Percentiles rank a stretch among this genome's conserved stretches.
phyloP scores from a whole-genome alignment of 106 monocot species.

The Phalaenopsis equestris region DNA sequence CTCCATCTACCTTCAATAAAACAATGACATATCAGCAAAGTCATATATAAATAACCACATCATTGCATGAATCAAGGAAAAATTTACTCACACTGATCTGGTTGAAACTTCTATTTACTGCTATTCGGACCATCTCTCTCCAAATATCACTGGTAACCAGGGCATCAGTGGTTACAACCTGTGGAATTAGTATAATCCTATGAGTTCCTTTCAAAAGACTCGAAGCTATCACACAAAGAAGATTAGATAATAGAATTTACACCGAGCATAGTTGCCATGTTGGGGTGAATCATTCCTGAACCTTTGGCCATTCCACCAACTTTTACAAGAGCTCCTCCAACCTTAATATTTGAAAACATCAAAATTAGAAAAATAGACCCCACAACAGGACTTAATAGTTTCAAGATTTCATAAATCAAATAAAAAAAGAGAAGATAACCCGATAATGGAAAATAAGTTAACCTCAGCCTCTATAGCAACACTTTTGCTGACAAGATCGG shows the following conservation, averaged over 20 bases:
- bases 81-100: slow-evolving; percentile 77
- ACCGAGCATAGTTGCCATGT: slow-evolving; percentile 99
- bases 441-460: neutral
- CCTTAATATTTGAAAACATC: slow-evolving; percentile 22
- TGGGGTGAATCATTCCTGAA: slow-evolving; percentile 99
- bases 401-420: neutral
- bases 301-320: slow-evolving; percentile 99
- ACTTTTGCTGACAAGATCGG: slow-evolving; percentile 98
- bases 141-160: slow-evolving; percentile 49
- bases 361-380: slow-evolving; percentile 6
- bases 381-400: neutral
- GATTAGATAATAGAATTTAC: slow-evolving; percentile 30
- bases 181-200: slow-evolving; percentile 3
- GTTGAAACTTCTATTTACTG: slow-evolving; percentile 90
- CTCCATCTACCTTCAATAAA: slow-evolving; percentile 86
- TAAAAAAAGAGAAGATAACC: neutral
- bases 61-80: neutral
- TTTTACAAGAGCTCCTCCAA: slow-evolving; percentile 60
- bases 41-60: neutral
- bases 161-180: slow-evolving; percentile 98
- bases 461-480: slow-evolving; percentile 86
- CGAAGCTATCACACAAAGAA: neutral
- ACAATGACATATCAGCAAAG: neutral
- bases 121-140: slow-evolving; percentile 87
- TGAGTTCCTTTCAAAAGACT: neutral